Base-by-base conservation (phyloP, 2,329 filamentous ascomycete genomes). In the Alternaria conjuncta region DNA sequence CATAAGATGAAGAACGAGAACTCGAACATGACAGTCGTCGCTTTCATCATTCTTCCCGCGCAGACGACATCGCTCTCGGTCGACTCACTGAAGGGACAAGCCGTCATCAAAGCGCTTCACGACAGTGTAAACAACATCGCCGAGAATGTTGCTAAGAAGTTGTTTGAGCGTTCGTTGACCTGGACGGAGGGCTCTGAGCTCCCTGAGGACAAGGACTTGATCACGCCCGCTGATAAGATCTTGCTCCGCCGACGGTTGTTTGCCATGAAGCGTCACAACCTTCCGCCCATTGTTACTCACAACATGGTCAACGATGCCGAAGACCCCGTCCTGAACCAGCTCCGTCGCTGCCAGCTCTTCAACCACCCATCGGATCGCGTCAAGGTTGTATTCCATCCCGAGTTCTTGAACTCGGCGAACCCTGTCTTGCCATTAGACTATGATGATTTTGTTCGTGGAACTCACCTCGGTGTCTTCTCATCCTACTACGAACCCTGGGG, bases 401-500 rank as follows among this genome's bases (percentile, higher is more conserved):
- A 98, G 81, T 99, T 99, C 83, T 84, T 99, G 71, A 97, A 94
- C 85, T 96, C 95, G 1, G 90, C 93, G 59, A 98, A 97, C 82
- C 95, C 96, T 0, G 94, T 99, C 3, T 86, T 99, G 32, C 94
- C 96, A 18, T 86, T 99, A 76, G 96, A 98, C 82, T 98, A 99
- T 75, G 96, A 99, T 76, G 96, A 99, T 80, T 99, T 99, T 78
- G 96, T 99, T 47, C 93, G 96, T 59, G 96, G 96, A 69, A 98
- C 95, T 44, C 95, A 99, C 81, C 84, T 99, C 77, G 96, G 96
- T 74, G 89, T 99, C 61, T 99, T 99, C 83, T 87, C 95, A 23
- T 98, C 96, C 3, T 98, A 98, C 87, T 99, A 99, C 80, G 96
- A 99, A 83, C 96, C 96, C 9, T 99, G 96, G 96, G 96, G 96